These are phyloP conservation scores for Sporisorium reilianum DNA, from an alignment of 1,284 basidiomycete genomes.

Conservation along the genomic window DNA sequence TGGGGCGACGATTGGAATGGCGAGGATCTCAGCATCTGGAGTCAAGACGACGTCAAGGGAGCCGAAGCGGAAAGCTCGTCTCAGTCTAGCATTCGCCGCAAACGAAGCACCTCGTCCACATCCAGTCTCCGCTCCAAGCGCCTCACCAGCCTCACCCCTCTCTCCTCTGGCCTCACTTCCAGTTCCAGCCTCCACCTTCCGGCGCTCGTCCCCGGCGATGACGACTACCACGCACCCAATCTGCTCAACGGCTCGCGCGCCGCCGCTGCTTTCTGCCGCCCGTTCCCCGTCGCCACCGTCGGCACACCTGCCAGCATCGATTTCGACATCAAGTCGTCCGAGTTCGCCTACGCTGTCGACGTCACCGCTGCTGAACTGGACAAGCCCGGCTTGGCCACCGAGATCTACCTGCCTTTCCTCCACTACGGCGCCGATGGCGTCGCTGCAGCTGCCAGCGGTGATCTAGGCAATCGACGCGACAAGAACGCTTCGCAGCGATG, in stretches of 20 bases:
- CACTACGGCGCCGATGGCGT: constrained; percentile 79
- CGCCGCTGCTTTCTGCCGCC: constrained; percentile 58
- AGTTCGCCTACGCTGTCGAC: constrained; percentile 49
- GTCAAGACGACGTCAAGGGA: constrained; percentile 77
- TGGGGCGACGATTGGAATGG: constrained; percentile 98
- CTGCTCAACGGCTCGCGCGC: constrained; percentile 55
- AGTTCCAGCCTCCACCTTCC: constrained; percentile 23
- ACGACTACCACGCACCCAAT: constrained; percentile 30
- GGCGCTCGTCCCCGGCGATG: constrained; percentile 24
- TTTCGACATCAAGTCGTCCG: constrained; percentile 60
- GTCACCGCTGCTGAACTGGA: constrained; percentile 35
- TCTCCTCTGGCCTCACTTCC: constrained; percentile 17
- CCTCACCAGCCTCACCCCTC: constrained; percentile 13
- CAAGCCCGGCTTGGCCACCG: constrained; percentile 74
- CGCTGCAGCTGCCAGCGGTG: constrained; percentile 44
- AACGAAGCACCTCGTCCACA: constrained; percentile 8
- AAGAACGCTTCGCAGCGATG: constrained; percentile 16
- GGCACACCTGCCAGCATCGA: constrained; percentile 58
- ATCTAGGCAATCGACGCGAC: constrained; percentile 32
- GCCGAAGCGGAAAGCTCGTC: constrained; percentile 14
- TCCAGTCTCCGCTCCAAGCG: constrained; percentile 18
- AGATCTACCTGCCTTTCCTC: constrained; percentile 88
- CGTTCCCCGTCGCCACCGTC: constrained; percentile 54
- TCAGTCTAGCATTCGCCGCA: neutral
- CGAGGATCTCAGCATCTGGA: constrained; percentile 91